phyloP scores from a whole-genome alignment of 257 asterid species.

The Marsdenia floribunda region DNA sequence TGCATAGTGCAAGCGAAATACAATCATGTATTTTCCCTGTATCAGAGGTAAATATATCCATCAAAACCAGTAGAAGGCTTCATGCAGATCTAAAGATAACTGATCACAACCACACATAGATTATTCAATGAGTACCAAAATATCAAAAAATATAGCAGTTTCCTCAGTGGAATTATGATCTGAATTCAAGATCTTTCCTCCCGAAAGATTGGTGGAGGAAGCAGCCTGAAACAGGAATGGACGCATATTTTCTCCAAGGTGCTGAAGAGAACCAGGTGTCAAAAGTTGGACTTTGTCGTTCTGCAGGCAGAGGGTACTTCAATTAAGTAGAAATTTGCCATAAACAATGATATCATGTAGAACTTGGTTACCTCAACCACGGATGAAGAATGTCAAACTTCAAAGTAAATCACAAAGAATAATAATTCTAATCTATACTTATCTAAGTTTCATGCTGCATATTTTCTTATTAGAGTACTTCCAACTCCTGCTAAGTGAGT shows the following conservation, averaged over 20 bases:
- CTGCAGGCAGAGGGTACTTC: slow-evolving; percentile 39
- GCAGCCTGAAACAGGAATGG: slow-evolving; percentile 81
- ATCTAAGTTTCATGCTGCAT: not conserved
- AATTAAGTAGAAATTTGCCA: not conserved
- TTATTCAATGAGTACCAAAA: slow-evolving; percentile 49
- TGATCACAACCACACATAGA: not conserved
- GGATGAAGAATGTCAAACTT: not conserved
- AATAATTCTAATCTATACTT: not conserved
- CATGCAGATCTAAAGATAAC: not conserved
- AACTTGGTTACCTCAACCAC: not conserved
- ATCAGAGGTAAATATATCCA: slow-evolving; percentile 15
- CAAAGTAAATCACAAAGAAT: not conserved
- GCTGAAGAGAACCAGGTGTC: slow-evolving; percentile 96
- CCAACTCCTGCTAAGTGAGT: not conserved
- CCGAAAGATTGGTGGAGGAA: slow-evolving; percentile 65
- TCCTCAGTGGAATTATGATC: slow-evolving; percentile 38
- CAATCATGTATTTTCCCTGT: slow-evolving; percentile 87
- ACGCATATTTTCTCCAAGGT: slow-evolving; percentile 96
- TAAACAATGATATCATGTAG: not conserved
- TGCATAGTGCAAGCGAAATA: slow-evolving; percentile 62
- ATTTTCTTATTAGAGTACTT: not conserved
- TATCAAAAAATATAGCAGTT: slow-evolving; percentile 74
- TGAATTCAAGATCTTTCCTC: slow-evolving; percentile 36
- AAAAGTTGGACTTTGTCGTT: slow-evolving; percentile 76
- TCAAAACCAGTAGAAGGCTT: slow-evolving; percentile 10